Evolutionary conservation across 1,284 basidiomycete genomes (phyloP), one percentile per base, ranked within the genome.

Genomic region (Rhodotorula sp.): DNA sequence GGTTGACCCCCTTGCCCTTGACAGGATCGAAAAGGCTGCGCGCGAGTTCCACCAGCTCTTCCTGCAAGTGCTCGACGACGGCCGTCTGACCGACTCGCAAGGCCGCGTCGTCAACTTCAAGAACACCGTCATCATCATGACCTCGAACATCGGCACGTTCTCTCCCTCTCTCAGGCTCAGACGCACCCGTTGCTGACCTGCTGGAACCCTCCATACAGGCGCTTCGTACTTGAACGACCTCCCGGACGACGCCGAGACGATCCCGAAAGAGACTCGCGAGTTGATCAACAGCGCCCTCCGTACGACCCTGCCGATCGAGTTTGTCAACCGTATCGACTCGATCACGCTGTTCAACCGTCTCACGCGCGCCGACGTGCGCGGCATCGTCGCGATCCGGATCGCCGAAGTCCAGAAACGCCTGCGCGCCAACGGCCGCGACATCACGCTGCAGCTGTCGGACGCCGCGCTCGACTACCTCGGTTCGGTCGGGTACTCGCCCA

Each of bases 401-500:
- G 75, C 73, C 70, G 86, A 87, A 74, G 81, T 93, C 18, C 88
- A 92, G 81, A 86, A 89, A 62, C 87, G 96, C 21, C 87, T 98
- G 64, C 84, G 84, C 10, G 87, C 90, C 68, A 86, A 86, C 78
- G 84, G 84, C 59, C 86, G 89, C 77, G 95, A 93, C 84, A 90
- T 97, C 79, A 87, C 81, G 62, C 83, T 99, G 59, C 86, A 88
- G 51, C 82, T 97, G 58, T 90, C 95, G 80, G 84, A 87, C 5
- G 87, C 85, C 29, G 89, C 91, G 67, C 92, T 91, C 82, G 86
- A 90, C 67, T 96, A 91, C 83, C 87, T 98, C 61, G 88, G 87
- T 70, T 89, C 89, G 46, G 86, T 90, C 58, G 93, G 95, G 0
- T 98, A 94, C 83, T 92, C 91, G 59, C 86, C 80, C 65, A 60